A percentile compares a stretch with the other conserved stretches of the same genome.
Evolutionary conservation across 2,329 filamentous ascomycete genomes (phyloP).

Genomic region (Stagonosporopsis tanaceti): DNA sequence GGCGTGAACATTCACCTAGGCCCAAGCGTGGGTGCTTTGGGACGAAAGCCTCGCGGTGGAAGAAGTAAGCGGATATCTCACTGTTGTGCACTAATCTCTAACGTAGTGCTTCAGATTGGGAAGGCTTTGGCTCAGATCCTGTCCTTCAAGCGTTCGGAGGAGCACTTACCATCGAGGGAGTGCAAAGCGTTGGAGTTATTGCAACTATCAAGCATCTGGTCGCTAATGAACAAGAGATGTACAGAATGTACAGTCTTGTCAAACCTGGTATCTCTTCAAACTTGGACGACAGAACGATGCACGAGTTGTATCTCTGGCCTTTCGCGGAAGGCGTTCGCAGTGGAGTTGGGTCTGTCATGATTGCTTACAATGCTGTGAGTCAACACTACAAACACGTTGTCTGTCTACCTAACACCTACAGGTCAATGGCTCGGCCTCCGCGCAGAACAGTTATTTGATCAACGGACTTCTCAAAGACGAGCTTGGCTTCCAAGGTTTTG

Average conservation of each 20-base stretch:
- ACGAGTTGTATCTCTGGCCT: conserved; percentile 86
- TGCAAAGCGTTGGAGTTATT: conserved; percentile 77
- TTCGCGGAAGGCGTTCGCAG: conserved; percentile 81
- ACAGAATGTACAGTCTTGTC: conserved; percentile 54
- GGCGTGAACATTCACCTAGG: conserved; percentile 76
- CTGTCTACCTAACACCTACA: conserved; percentile 22
- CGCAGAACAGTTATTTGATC: conserved; percentile 79
- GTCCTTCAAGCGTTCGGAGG: conserved; percentile 77
- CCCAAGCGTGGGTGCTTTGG: conserved; percentile 74
- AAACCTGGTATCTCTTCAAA: conserved; percentile 60
- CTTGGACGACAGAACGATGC: conserved; percentile 76
- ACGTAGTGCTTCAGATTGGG: conserved; percentile 62
- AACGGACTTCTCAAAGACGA: conserved; percentile 89
- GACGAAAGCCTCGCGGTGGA: conserved; percentile 68
- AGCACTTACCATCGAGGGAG: conserved; percentile 77
- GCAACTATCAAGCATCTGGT: conserved; percentile 75
- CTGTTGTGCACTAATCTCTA: background rate
- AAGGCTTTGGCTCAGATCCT: conserved; percentile 75
- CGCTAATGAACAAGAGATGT: conserved; percentile 73
- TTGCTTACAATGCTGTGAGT: conserved; percentile 68
- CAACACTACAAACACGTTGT: background rate
- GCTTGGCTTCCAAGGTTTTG: conserved; percentile 84
- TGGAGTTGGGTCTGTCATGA: conserved; percentile 84
- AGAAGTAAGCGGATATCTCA: conserved; percentile 55
- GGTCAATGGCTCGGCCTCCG: conserved; percentile 64